phyloP scores from a whole-genome alignment of 2,329 filamentous ascomycete genomes.

The Verticillium alfalfae region DNA sequence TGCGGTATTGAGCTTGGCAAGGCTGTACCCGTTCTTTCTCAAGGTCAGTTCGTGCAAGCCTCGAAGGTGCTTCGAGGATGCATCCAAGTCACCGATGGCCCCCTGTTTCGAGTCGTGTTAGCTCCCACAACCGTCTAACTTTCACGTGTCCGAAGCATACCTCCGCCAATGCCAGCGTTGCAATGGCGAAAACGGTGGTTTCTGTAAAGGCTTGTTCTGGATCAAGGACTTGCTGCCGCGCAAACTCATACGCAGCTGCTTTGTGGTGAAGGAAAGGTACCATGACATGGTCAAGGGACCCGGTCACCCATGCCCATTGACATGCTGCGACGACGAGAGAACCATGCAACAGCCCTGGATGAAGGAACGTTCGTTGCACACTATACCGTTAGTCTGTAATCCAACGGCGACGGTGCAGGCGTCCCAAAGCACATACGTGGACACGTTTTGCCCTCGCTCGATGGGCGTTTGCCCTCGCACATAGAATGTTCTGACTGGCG shows the following conservation, averaged over 20 bases:
- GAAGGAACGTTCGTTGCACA: constrained; percentile 35
- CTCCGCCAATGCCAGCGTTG: constrained; percentile 37
- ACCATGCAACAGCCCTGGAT: constrained; percentile 39
- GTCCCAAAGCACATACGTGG: constrained; percentile 19
- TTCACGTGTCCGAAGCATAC: constrained; percentile 16
- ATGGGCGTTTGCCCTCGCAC: constrained; percentile 34
- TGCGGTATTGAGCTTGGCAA: constrained; percentile 25
- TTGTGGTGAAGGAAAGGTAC: constrained; percentile 41
- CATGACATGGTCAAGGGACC: constrained; percentile 36
- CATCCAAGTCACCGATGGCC: constrained; percentile 34
- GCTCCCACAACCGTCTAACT: background rate
- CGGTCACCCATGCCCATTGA: constrained; percentile 40
- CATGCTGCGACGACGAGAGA: constrained; percentile 37
- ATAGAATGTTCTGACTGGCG: constrained; percentile 31
- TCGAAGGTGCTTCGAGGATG: constrained; percentile 34
- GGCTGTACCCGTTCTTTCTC: constrained; percentile 16
- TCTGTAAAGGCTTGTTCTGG: constrained; percentile 31
- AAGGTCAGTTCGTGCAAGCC: constrained; percentile 26
- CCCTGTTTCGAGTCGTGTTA: constrained; percentile 20
- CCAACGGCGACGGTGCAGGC: background rate
- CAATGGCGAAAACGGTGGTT: constrained; percentile 36
- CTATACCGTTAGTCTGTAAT: constrained; percentile 17
- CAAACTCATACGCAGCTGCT: constrained; percentile 38
- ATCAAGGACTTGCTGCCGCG: constrained; percentile 33
- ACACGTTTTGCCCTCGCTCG: constrained; percentile 25